Evolutionary conservation across 306 rosid genomes (phyloP).

Genomic region (Comarum palustre): DNA sequence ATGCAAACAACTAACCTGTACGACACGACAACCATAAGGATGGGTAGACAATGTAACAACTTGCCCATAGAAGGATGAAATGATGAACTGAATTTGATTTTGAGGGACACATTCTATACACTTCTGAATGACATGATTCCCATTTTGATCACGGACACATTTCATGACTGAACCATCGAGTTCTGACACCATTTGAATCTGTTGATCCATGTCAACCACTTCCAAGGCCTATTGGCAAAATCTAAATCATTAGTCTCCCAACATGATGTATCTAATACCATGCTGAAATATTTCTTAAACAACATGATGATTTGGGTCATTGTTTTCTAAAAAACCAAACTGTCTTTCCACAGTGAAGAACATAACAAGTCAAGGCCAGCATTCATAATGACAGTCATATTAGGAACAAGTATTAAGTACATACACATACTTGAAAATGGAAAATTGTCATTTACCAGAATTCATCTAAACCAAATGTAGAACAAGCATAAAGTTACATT

Average conservation of each 20-base stretch:
- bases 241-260: conserved; percentile 11
- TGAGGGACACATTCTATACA: conserved; percentile 91
- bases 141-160: conserved; percentile 95
- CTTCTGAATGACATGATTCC: conserved; percentile 94
- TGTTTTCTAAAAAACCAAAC: neutral
- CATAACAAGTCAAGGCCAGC: neutral
- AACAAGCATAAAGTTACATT: neutral
- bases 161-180: conserved; percentile 82
- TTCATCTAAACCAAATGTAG: neutral
- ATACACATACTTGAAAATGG: neutral
- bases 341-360: neutral
- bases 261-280: neutral
- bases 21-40: conserved; percentile 97
- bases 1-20: conserved; percentile 62
- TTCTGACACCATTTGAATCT: conserved; percentile 82
- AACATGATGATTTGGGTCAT: neutral
- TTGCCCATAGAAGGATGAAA: conserved; percentile 90
- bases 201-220: conserved; percentile 74
- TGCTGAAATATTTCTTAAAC: neutral
- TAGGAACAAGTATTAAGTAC: conserved; percentile 2
- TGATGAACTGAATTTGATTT: conserved; percentile 77
- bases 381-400: neutral
- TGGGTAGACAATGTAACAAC: conserved; percentile 87
- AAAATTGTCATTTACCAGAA: neutral
- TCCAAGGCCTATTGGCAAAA: conserved; percentile 74